Conservation (phyloP, 2,329 filamentous ascomycete genomes). For the Gnomoniopsis smithogilvyi region DNA sequence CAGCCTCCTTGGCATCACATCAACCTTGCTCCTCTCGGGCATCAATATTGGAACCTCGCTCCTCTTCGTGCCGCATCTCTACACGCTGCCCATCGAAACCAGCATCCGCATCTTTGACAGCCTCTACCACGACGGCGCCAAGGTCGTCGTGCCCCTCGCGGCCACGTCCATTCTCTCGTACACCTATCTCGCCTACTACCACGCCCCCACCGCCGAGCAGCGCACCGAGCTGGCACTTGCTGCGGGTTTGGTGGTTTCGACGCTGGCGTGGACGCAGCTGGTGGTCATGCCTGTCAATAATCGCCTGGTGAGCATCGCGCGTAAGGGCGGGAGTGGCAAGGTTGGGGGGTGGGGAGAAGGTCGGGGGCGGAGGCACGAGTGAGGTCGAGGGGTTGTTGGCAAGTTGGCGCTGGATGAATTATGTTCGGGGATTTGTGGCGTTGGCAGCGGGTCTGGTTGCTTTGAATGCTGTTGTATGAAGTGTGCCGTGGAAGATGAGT, state of each 20-base stretch:
- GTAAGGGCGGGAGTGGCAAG: background rate
- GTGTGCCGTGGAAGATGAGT: background rate
- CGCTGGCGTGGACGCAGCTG: conserved; percentile 7
- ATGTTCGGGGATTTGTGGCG: conserved; percentile 3
- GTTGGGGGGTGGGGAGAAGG: background rate
- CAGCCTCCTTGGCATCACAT: conserved; percentile 9
- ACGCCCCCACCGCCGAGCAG: background rate
- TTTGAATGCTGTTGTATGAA: conserved; percentile 5
- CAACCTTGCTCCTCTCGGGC: background rate
- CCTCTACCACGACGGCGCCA: conserved; percentile 10
- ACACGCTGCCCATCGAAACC: background rate
- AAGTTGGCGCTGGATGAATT: conserved; percentile 12
- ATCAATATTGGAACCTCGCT: conserved; percentile 12
- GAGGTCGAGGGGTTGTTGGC: conserved; percentile 3
- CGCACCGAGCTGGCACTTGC: background rate
- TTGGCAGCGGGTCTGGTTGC: conserved; percentile 4
- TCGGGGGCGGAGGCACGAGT: background rate
- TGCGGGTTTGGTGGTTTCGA: conserved; percentile 2
- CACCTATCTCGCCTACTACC: background rate
- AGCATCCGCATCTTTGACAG: conserved; percentile 1
- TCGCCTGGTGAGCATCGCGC: conserved; percentile 5
- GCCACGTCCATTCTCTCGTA: conserved; percentile 2
- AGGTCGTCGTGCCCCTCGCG: conserved; percentile 11
- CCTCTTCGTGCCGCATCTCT: conserved; percentile 11
- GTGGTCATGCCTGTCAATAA: conserved; percentile 11